Percentiles rank a stretch among this genome's conserved stretches.
phyloP scores from a whole-genome alignment of 768 basidiomycete species.

The Panus rudis region DNA sequence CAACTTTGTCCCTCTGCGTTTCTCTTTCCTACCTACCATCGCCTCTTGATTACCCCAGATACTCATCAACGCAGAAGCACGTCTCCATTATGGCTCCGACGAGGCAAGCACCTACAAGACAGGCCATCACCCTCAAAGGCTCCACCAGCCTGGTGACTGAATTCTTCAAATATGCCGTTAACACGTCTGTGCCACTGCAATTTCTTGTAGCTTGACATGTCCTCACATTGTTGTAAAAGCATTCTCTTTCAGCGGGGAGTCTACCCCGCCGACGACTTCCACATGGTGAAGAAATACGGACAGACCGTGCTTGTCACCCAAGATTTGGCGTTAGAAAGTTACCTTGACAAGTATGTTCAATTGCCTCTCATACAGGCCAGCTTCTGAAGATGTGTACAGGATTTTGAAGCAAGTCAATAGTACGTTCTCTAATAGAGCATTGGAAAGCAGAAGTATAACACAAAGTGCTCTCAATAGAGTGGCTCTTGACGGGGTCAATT shows the following conservation, averaged over 20 bases:
- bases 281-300: conserved; percentile 99
- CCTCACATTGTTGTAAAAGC: conserved; percentile 30
- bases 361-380: background rate
- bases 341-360: conserved; percentile 64
- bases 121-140: conserved; percentile 92
- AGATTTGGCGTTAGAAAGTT: conserved; percentile 88
- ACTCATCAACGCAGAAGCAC: too few relatives aligned
- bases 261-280: conserved; percentile 97
- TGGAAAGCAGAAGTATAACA: conserved; percentile 1
- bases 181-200: conserved; percentile 57
- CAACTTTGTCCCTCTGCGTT: background rate
- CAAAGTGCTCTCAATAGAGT: conserved; percentile 46
- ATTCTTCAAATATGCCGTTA: conserved; percentile 99
- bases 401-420: conserved; percentile 91
- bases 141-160: conserved; percentile 92
- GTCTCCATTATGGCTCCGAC: conserved; percentile 39
- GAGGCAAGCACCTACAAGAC: conserved; percentile 44
- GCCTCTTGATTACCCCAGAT: background rate
- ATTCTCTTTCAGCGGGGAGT: conserved; percentile 96
- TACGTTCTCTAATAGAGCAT: conserved; percentile 32
- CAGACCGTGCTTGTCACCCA: conserved; percentile 93
- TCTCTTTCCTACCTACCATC: background rate
- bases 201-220: conserved; percentile 4
- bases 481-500: conserved; percentile 88
- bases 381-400: conserved; percentile 30